Conservation (phyloP, 73 alveolate genomes). For the Urostyla sp. region DNA sequence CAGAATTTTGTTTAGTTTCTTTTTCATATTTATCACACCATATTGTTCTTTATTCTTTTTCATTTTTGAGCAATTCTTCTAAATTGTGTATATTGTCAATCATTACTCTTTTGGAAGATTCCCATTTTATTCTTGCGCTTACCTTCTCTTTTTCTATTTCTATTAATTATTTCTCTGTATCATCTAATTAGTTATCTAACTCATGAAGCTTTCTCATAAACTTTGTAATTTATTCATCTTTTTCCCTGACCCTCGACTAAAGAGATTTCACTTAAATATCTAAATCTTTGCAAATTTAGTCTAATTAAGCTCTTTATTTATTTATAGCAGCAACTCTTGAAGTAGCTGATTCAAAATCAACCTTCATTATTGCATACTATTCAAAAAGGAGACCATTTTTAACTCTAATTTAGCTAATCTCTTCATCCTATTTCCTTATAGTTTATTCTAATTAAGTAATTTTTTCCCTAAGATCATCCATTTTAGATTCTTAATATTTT, state of each 20-base stretch:
- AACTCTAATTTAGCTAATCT: too few relatives aligned
- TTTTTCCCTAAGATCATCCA: background rate
- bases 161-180: background rate
- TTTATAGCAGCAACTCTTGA: constrained; percentile 17
- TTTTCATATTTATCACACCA: constrained; percentile 42
- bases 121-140: constrained; percentile 8
- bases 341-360: constrained; percentile 36
- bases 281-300: background rate
- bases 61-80: constrained; percentile 21
- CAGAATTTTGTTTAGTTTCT: background rate
- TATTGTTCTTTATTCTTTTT: background rate
- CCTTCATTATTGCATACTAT: too few relatives aligned
- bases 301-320: constrained; percentile 16
- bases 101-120: background rate
- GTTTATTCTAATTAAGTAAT: background rate
- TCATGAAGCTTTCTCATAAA: constrained; percentile 26
- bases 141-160: constrained; percentile 33
- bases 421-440: too few relatives aligned
- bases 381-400: too few relatives aligned
- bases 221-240: constrained; percentile 32
- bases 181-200: constrained; percentile 21
- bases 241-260: constrained; percentile 12
- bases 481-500: too few relatives aligned
- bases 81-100: constrained; percentile 9
- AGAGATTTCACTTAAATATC: background rate